Evolutionary conservation across 306 rosid species (phyloP), one percentile per base, ranked within the genome.

Genomic region (Gillenia trifoliata): DNA sequence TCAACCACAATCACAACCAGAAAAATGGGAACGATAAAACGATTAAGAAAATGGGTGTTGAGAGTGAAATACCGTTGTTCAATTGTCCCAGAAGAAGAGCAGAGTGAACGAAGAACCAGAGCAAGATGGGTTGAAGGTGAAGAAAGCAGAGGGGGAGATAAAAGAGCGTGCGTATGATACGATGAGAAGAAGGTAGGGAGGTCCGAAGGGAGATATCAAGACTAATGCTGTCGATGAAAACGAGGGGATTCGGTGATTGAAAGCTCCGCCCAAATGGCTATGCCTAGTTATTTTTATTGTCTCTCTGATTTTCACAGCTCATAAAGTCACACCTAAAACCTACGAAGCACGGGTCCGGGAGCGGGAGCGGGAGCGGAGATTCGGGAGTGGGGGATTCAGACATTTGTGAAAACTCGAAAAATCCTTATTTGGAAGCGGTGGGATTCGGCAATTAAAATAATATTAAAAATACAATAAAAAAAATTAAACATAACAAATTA

Each of bases 171-270:
- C 0, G 59, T 12, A 16, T 17, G 30, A 50, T 71, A n/a, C n/a
- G 40, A 6, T 19, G 26, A 23, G 63, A 52, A 60, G 11, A 1
- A 36, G 56, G 30, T 26, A 22, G 64, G 28, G 33, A 77, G 77
- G 28, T 55, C 20, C 41, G 59, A 41, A 15, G 64, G 50, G 49
- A 29, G 38, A 15, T 15, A 22, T 25, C 67, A 69, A 34, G 3
- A 57, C 59, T 54, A 3, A 49, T 16, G 15, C 20, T 47, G 78
- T 79, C 91, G 91, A 84, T 87, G 83, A 29, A 29, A 61, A 5
- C 66, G 12, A 61, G 66, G 66, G 22, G 5, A 29, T 31, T 29
- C 0, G 5, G 36, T 29, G 66, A 61, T 61, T 29, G 66, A 61
- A 61, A 29, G 3, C 66, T 61, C 66, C 66, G 38, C 36, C 36